phyloP scores from a whole-genome alignment of 192 early-diverging fungal genomes.

The Lobosporangium transversale region DNA sequence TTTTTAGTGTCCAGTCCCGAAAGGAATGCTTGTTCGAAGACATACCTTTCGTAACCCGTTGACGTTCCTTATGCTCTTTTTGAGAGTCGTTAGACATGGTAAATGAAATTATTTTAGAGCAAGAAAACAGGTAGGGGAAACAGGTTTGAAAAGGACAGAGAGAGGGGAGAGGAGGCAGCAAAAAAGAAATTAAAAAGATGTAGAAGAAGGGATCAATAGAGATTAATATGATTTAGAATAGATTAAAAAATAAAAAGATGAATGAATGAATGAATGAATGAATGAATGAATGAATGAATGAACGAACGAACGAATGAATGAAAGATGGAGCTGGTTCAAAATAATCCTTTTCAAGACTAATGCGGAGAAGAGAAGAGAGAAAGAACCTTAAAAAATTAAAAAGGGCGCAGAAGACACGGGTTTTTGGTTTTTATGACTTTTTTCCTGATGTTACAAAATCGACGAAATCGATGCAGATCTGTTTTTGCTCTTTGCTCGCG shows the following conservation, averaged over 20 bases:
- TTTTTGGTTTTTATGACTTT: too few relatives aligned
- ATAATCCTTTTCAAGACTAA: too few relatives aligned
- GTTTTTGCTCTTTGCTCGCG: too few relatives aligned
- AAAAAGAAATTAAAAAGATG: too few relatives aligned
- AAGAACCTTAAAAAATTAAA: neutral
- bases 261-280: slow-evolving; percentile 4
- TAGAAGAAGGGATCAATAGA: neutral
- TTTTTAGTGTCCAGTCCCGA: too few relatives aligned
- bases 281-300: slow-evolving; percentile 17
- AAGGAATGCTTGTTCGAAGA: too few relatives aligned
- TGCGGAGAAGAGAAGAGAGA: neutral
- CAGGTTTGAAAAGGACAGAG: neutral
- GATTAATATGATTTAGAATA: too few relatives aligned
- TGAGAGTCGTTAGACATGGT: slow-evolving; percentile 2
- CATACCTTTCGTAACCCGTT: slow-evolving; percentile 52
- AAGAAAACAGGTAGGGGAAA: neutral
- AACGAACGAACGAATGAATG: slow-evolving; percentile 7
- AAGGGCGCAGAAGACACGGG: too few relatives aligned
- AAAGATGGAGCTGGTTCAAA: too few relatives aligned
- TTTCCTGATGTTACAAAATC: too few relatives aligned
- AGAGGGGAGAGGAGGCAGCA: neutral
- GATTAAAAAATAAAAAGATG: too few relatives aligned
- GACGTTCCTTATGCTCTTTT: slow-evolving; percentile 42
- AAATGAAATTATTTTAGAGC: neutral
- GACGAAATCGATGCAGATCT: too few relatives aligned